Evolutionary conservation across 805 yeast species (phyloP).

Genomic region (Suhomyces faveliae): DNA sequence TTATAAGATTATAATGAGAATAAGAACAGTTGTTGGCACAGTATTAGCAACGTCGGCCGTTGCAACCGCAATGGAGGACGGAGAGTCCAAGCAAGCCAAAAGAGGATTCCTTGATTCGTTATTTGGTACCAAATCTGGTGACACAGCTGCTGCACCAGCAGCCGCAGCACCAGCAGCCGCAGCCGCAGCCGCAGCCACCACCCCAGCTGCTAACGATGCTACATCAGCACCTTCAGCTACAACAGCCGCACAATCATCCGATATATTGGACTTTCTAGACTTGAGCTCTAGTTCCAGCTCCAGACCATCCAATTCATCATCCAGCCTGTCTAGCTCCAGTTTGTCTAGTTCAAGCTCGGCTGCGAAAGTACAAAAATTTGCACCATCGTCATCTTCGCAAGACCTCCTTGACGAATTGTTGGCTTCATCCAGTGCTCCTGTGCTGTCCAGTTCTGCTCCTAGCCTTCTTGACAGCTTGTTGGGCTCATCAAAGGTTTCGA

Average conservation of each 20-base stretch:
- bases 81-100: constrained; percentile 6
- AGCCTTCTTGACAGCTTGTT: not conserved
- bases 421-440: constrained; percentile 4
- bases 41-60: constrained; percentile 25
- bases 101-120: constrained; percentile 13
- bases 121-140: constrained; percentile 9
- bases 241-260: not conserved
- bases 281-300: constrained; percentile 5
- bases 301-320: not conserved
- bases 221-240: not conserved
- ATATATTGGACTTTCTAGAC: constrained; percentile 1
- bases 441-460: constrained; percentile 2
- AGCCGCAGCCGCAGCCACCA: constrained; percentile 7
- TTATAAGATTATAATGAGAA: constrained; percentile 19
- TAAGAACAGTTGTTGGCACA: constrained; percentile 22
- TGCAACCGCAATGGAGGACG: constrained; percentile 15
- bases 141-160: constrained; percentile 8
- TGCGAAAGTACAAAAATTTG: not conserved
- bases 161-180: constrained; percentile 5
- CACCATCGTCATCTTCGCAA: not conserved
- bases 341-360: constrained; percentile 7
- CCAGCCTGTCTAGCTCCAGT: constrained; percentile 8
- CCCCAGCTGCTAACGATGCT: constrained; percentile 2
- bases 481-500: constrained; percentile 1
- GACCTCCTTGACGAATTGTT: constrained; percentile 4